Evolutionary conservation across 2,329 filamentous ascomycete species (phyloP).

Genomic region (Dothistroma pini): DNA sequence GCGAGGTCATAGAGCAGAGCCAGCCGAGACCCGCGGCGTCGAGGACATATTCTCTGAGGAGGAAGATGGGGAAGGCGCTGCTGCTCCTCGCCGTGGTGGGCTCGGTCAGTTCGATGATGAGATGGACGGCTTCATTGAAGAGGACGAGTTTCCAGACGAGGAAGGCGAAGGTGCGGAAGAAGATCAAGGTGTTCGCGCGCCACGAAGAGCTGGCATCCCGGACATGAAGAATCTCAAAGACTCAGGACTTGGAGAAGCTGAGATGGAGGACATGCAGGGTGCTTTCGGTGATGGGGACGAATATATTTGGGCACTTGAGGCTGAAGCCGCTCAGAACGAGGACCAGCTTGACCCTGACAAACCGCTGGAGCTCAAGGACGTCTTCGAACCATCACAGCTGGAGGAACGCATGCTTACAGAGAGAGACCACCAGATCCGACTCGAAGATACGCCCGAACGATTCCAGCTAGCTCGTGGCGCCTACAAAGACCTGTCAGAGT

Average conservation of each 20-base stretch:
- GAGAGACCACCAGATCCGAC: constrained; percentile 86
- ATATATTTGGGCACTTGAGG: constrained; percentile 88
- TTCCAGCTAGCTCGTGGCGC: constrained; percentile 88
- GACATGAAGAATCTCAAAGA: constrained; percentile 65
- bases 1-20: constrained; percentile 76
- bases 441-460: constrained; percentile 85
- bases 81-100: constrained; percentile 40
- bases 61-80: constrained; percentile 55
- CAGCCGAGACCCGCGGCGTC: constrained; percentile 65
- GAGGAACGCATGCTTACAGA: constrained; percentile 93
- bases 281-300: constrained; percentile 96
- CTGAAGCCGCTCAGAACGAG: constrained; percentile 80
- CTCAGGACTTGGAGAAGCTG: constrained; percentile 78
- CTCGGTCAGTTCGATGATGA: constrained; percentile 64
- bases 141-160: constrained; percentile 87
- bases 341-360: constrained; percentile 75
- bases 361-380: constrained; percentile 88
- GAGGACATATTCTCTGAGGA: constrained; percentile 96
- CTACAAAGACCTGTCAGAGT: constrained; percentile 70
- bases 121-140: constrained; percentile 91
- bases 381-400: constrained; percentile 94
- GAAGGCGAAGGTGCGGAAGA: constrained; percentile 72
- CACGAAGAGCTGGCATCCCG: constrained; percentile 65
- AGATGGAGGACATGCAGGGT: constrained; percentile 90
- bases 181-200: constrained; percentile 83